Percentiles rank a stretch among this genome's conserved stretches.
These are phyloP conservation scores for Penicillium brasilianum DNA, from an alignment of 2,329 filamentous ascomycete genomes.

Conservation along the genomic window DNA sequence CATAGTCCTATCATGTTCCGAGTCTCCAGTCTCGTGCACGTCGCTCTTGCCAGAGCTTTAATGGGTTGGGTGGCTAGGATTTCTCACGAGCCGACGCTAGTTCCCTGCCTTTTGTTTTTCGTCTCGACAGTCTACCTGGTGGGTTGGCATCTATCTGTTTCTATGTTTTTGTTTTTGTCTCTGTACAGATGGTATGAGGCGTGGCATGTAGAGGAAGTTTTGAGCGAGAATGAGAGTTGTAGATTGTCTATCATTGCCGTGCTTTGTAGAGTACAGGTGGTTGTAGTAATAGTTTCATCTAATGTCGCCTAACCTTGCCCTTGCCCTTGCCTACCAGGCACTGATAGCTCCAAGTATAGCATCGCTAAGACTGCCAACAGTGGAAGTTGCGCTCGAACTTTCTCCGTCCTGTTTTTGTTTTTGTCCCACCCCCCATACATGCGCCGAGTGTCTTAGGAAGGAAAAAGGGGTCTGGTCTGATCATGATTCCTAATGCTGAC, in stretches of 20 bases:
- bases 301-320: neutral
- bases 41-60: constrained; percentile 13
- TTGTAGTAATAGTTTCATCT: neutral
- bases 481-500: neutral
- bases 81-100: constrained; percentile 25
- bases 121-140: constrained; percentile 8
- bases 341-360: too few species aligned
- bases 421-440: neutral
- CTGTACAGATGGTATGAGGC: constrained; percentile 20
- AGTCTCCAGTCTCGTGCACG: constrained; percentile 19
- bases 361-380: too few species aligned
- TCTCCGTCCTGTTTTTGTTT: neutral
- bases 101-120: constrained; percentile 13
- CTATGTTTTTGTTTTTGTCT: constrained; percentile 17
- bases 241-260: constrained; percentile 14
- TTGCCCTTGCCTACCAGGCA: too few species aligned
- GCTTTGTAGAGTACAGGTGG: neutral
- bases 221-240: constrained; percentile 27
- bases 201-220: neutral
- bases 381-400: too few species aligned
- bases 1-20: constrained; percentile 20
- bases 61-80: constrained; percentile 29
- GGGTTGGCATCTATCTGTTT: constrained; percentile 14
- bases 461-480: neutral
- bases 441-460: neutral